These are phyloP conservation scores for Lyophyllum decastes DNA, from an alignment of 768 basidiomycete species.

Conservation along the genomic window DNA sequence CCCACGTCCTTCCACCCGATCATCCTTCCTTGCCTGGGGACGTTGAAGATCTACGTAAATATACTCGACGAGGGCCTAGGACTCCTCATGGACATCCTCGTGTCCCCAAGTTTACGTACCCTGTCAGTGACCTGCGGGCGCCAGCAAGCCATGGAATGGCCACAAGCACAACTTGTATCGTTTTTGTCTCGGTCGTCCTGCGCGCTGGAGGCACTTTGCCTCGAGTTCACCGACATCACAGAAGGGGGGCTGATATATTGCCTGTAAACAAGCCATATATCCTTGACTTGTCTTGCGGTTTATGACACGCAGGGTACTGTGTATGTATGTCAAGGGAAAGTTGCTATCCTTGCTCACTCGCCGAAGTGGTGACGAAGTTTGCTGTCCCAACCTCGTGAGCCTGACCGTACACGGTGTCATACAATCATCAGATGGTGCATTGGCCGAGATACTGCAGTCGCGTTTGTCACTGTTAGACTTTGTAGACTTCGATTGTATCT, in stretches of 20 bases:
- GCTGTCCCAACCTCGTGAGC: conserved; percentile 14
- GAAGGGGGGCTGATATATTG: conserved; percentile 21
- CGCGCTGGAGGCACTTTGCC: conserved; percentile 14
- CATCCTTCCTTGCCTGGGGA: conserved; percentile 16
- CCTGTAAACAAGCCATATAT: conserved; percentile 14
- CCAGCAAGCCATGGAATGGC: conserved; percentile 15
- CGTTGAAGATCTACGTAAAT: conserved; percentile 21
- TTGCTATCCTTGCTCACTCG: conserved; percentile 12
- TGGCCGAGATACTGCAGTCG: conserved; percentile 18
- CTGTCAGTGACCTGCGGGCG: conserved; percentile 21
- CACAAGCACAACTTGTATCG: conserved; percentile 14
- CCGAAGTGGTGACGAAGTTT: background rate
- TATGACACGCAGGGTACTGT: conserved; percentile 15
- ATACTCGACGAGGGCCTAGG: conserved; percentile 22
- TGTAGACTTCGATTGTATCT: background rate
- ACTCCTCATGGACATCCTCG: conserved; percentile 19
- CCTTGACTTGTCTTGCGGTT: conserved; percentile 19
- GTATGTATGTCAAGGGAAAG: conserved; percentile 14
- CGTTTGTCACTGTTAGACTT: background rate
- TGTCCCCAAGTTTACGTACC: conserved; percentile 16
- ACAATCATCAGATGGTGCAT: conserved; percentile 18
- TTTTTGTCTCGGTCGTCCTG: conserved; percentile 19
- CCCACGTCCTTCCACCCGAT: conserved; percentile 6
- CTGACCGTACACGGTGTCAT: conserved; percentile 16
- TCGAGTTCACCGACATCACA: conserved; percentile 22